Conservation (phyloP, 495 filamentous ascomycete genomes). For the Pyronema domesticum region DNA sequence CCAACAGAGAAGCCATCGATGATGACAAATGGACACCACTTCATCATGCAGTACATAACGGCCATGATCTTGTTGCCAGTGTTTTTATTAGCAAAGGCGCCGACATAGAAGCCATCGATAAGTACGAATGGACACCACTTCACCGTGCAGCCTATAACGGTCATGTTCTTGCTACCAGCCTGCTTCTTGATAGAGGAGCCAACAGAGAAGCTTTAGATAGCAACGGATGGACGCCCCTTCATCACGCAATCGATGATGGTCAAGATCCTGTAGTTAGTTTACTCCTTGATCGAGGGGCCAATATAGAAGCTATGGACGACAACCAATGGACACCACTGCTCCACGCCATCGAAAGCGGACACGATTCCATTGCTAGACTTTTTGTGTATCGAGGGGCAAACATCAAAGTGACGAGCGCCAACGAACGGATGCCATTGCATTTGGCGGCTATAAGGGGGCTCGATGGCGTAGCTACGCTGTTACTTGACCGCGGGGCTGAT, state of each 20-base stretch:
- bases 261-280: conserved; percentile 33
- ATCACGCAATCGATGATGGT: conserved; percentile 39
- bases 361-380: conserved; percentile 4
- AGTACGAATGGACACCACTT: conserved; percentile 12
- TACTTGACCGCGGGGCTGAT: conserved; percentile 18
- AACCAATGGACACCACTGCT: conserved; percentile 20
- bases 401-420: conserved; percentile 8
- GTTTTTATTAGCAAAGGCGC: conserved; percentile 17
- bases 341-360: conserved; percentile 3
- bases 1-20: neutral
- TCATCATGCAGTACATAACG: conserved; percentile 12
- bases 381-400: conserved; percentile 14
- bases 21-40: conserved; percentile 10
- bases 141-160: conserved; percentile 9
- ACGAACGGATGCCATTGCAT: conserved; percentile 13
- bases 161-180: conserved; percentile 5
- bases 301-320: conserved; percentile 3
- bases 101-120: conserved; percentile 9
- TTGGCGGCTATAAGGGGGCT: conserved; percentile 12
- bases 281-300: conserved; percentile 26
- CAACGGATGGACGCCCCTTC: conserved; percentile 34
- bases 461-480: conserved; percentile 8
- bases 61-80: conserved; percentile 9
- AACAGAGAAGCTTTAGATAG: conserved; percentile 28
- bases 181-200: conserved; percentile 24